These are phyloP conservation scores for Primulina tabacum DNA, from an alignment of 257 asterid species.

Conservation along the genomic window DNA sequence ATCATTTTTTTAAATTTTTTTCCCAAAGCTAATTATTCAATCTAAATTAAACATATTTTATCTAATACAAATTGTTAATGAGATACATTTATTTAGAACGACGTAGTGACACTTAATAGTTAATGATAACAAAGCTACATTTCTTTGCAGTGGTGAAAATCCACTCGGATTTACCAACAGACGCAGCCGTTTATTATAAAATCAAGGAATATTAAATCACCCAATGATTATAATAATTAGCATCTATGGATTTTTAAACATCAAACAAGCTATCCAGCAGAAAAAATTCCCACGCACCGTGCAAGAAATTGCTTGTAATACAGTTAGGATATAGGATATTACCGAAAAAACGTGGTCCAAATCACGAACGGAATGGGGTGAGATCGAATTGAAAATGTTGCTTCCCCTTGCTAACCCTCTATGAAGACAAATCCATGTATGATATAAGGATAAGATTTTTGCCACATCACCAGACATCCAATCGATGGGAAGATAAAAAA, in stretches of 20 bases:
- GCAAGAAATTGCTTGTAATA: background rate
- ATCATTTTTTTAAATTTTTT: background rate
- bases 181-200: background rate
- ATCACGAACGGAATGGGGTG: conserved; percentile 54
- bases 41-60: no score
- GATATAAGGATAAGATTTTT: background rate
- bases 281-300: background rate
- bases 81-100: no score
- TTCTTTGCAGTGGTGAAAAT: background rate
- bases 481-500: background rate
- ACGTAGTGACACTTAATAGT: no score
- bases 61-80: background rate
- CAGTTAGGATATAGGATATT: background rate
- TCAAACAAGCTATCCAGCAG: background rate
- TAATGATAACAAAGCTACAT: background rate
- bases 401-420: conserved; percentile 94
- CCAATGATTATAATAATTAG: conserved; percentile 23
- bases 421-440: conserved; percentile 23
- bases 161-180: no score
- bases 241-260: background rate
- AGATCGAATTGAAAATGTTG: conserved; percentile 70
- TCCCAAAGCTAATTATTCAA: no score
- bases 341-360: conserved; percentile 18
- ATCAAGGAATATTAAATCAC: conserved; percentile 28
- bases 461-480: conserved; percentile 17